Evolutionary conservation across 805 yeast genomes (phyloP).

Genomic region (Yarrowia keelungensis): DNA sequence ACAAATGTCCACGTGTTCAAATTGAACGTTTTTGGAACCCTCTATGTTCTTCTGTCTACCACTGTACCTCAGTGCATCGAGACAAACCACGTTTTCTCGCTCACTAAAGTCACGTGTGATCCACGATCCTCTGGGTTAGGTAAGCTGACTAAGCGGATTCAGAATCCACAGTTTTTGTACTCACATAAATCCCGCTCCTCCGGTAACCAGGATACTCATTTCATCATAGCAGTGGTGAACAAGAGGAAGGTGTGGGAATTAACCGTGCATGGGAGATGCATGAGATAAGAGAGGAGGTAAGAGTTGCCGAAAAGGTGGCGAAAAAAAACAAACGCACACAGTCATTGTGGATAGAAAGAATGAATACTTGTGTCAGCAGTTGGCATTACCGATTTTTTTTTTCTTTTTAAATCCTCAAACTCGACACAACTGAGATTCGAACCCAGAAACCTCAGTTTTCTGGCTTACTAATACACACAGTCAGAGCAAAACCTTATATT

Average conservation of each 20-base stretch:
- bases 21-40: conserved; percentile 44
- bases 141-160: neutral
- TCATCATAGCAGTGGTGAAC: conserved; percentile 1
- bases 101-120: conserved; percentile 52
- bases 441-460: no score
- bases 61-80: conserved; percentile 59
- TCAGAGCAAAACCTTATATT: no score
- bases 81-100: conserved; percentile 52
- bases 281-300: neutral
- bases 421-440: no score
- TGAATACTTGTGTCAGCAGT: no score
- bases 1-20: conserved; percentile 52
- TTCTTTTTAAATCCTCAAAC: no score
- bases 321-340: no score
- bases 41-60: conserved; percentile 49
- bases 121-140: conserved; percentile 54
- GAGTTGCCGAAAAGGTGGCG: no score
- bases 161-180: conserved; percentile 35
- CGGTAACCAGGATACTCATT: conserved; percentile 55
- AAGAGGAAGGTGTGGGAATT: neutral
- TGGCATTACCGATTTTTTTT: no score
- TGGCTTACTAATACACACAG: no score
- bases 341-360: no score
- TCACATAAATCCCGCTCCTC: conserved; percentile 63
- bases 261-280: neutral